Conservation (phyloP, 1,284 basidiomycete species). For the Caloboletus inedulis region DNA sequence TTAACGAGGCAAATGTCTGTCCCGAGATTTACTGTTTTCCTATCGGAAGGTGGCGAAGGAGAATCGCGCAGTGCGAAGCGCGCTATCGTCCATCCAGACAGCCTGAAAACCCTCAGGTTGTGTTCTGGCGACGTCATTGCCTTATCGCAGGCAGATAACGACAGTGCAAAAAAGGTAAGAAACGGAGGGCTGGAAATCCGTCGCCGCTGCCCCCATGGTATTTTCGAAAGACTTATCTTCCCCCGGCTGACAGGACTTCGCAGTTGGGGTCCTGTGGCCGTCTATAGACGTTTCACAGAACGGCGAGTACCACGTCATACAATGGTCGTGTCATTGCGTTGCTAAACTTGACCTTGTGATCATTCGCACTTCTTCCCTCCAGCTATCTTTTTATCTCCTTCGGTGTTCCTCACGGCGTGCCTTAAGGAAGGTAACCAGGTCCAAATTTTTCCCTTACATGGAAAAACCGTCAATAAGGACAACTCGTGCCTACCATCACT, state of each 20-base stretch:
- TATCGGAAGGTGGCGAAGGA: slow-evolving; percentile 38
- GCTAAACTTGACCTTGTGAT: slow-evolving; percentile 20
- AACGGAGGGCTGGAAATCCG: slow-evolving; percentile 12
- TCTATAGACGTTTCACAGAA: slow-evolving; percentile 55
- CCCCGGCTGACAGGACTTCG: slow-evolving; percentile 45
- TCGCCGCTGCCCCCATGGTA: slow-evolving; percentile 1
- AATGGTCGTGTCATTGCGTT: slow-evolving; percentile 12
- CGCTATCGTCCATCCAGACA: slow-evolving; percentile 63
- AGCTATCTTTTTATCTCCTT: slow-evolving; percentile 55
- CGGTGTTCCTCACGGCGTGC: slow-evolving; percentile 58
- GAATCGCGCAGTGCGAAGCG: slow-evolving; percentile 56
- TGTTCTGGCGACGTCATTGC: slow-evolving; percentile 70
- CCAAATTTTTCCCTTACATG: slow-evolving; percentile 49
- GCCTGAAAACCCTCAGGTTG: slow-evolving; percentile 59
- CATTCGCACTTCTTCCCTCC: slow-evolving; percentile 12
- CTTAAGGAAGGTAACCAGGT: slow-evolving; percentile 47
- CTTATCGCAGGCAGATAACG: slow-evolving; percentile 42
- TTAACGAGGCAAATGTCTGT: slow-evolving; percentile 31
- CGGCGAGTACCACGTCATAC: slow-evolving; percentile 40
- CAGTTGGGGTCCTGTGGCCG: slow-evolving; percentile 71
- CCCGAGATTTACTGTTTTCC: slow-evolving; percentile 44
- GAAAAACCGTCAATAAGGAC: slow-evolving; percentile 34
- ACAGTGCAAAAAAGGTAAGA: slow-evolving; percentile 37
- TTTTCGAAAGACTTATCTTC: slow-evolving; percentile 19
- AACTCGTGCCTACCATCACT: slow-evolving; percentile 49